A percentile compares a stretch with the other conserved stretches of the same genome.
phyloP scores from a whole-genome alignment of 2,329 filamentous ascomycete species.

The Plectosphaerella plurivora region DNA sequence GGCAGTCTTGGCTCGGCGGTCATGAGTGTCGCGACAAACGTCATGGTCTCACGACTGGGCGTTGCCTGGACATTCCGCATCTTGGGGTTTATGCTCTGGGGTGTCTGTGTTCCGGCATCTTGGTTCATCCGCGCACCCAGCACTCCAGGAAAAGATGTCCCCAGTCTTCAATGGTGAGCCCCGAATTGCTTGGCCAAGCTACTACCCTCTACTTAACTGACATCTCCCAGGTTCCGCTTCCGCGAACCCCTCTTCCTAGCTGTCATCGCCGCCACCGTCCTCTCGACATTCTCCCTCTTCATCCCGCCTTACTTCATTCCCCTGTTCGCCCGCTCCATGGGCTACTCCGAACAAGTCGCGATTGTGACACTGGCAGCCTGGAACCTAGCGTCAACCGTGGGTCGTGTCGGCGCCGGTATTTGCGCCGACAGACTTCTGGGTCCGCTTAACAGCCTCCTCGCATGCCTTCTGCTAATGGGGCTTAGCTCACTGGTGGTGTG shows the following conservation, averaged over 20 bases:
- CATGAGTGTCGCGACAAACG: slow-evolving; percentile 17
- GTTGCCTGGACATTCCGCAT: slow-evolving; percentile 21
- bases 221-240: slow-evolving; percentile 17
- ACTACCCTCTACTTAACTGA: neutral
- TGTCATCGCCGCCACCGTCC: slow-evolving; percentile 14
- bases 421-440: slow-evolving; percentile 18
- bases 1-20: slow-evolving; percentile 20
- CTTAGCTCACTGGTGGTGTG: slow-evolving; percentile 18
- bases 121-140: slow-evolving; percentile 11
- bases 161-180: slow-evolving; percentile 17
- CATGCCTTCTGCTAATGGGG: slow-evolving; percentile 18
- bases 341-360: slow-evolving; percentile 12
- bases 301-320: slow-evolving; percentile 23
- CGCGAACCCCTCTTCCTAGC: slow-evolving; percentile 16
- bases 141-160: neutral
- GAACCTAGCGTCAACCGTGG: slow-evolving; percentile 20
- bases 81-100: slow-evolving; percentile 19
- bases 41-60: slow-evolving; percentile 15
- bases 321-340: slow-evolving; percentile 18
- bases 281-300: slow-evolving; percentile 20
- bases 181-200: neutral
- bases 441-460: slow-evolving; percentile 18
- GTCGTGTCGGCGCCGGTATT: slow-evolving; percentile 18
- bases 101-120: slow-evolving; percentile 19
- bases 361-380: slow-evolving; percentile 18